These are phyloP conservation scores for Leccinum pellstonianum DNA, from an alignment of 768 basidiomycete species.

Conservation along the genomic window DNA sequence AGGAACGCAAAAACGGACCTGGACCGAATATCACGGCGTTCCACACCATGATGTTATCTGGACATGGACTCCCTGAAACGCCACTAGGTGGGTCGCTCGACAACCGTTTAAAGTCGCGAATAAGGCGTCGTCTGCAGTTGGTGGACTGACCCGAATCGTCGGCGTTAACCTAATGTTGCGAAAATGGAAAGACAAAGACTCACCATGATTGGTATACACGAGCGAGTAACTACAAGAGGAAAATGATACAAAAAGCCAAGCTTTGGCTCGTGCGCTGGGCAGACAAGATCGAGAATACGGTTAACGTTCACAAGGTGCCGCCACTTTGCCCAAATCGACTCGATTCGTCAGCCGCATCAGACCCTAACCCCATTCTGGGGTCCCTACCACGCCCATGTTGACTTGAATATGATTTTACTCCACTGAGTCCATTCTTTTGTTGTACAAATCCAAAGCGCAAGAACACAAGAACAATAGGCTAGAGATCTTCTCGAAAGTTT, in stretches of 20 bases:
- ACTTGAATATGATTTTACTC: neutral
- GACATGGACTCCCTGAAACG: slow-evolving; percentile 94
- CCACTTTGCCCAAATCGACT: neutral
- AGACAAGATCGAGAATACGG: slow-evolving; percentile 10
- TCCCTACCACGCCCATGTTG: neutral
- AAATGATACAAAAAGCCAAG: neutral
- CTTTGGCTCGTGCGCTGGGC: neutral
- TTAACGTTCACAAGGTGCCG: neutral
- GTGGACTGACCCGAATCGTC: slow-evolving; percentile 62
- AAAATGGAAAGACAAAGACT: slow-evolving; percentile 1
- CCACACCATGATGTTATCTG: slow-evolving; percentile 99
- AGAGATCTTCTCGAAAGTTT: slow-evolving; percentile 39
- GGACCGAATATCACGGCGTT: slow-evolving; percentile 99
- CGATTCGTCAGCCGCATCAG: slow-evolving; percentile 24
- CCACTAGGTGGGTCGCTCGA: slow-evolving; percentile 94
- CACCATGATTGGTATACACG: slow-evolving; percentile 21
- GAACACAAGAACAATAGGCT: no score
- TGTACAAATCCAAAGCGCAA: neutral
- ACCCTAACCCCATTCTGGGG: slow-evolving; percentile 26
- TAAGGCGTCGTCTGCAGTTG: slow-evolving; percentile 90
- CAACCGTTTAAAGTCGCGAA: slow-evolving; percentile 96
- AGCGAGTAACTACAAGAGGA: neutral
- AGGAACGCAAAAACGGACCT: slow-evolving; percentile 51
- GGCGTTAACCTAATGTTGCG: neutral
- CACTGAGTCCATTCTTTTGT: neutral